Percentiles rank a stretch among this genome's conserved stretches.
phyloP scores from a whole-genome alignment of 1,284 basidiomycete genomes.

The Leccinum angustisporum region DNA sequence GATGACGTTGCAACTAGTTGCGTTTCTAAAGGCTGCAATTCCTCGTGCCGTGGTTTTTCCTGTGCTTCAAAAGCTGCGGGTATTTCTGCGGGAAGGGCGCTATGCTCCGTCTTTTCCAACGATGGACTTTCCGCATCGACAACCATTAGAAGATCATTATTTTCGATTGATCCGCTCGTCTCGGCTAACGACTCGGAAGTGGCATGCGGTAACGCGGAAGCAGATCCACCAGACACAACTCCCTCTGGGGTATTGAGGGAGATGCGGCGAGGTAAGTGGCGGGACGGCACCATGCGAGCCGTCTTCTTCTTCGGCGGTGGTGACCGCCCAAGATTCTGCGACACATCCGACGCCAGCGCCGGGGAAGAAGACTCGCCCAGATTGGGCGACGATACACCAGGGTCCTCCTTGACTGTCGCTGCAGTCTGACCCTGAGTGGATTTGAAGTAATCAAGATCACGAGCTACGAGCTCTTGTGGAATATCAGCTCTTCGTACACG shows the following conservation, averaged over 20 bases:
- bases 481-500: conserved; percentile 25
- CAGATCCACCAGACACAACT: background rate
- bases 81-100: background rate
- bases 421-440: conserved; percentile 6
- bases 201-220: background rate
- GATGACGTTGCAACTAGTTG: background rate
- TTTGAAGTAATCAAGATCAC: conserved; percentile 34
- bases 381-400: background rate
- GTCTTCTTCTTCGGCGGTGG: conserved; percentile 20
- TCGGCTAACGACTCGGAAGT: background rate
- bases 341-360: background rate
- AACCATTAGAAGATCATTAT: conserved; percentile 2
- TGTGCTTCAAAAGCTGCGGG: background rate
- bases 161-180: background rate
- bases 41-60: background rate
- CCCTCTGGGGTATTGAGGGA: conserved; percentile 1
- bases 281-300: conserved; percentile 29
- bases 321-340: conserved; percentile 2
- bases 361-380: background rate
- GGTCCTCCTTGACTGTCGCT: background rate
- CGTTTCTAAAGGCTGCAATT: background rate
- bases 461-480: conserved; percentile 27
- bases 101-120: background rate
- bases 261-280: conserved; percentile 24
- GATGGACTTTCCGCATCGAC: conserved; percentile 1